Conservation (phyloP, 306 rosid species). For the Notholithocarpus densiflorus region DNA sequence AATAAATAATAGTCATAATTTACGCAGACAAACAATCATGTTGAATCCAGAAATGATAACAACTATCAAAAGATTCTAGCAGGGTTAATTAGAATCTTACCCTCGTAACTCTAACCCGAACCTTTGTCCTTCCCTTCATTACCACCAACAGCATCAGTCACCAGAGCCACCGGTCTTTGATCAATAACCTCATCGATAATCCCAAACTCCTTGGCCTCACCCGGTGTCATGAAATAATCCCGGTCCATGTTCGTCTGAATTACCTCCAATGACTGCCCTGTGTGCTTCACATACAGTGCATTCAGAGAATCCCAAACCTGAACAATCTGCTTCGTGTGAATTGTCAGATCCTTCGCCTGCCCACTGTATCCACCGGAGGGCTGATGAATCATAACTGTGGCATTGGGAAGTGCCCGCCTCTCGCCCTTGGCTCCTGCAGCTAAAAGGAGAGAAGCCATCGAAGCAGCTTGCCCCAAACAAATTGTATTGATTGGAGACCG, state of each 20-base stretch:
- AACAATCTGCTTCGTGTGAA: conserved; percentile 90
- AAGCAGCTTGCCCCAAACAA: conserved; percentile 96
- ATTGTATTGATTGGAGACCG: conserved; percentile 80
- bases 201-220: conserved; percentile 90
- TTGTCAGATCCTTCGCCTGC: conserved; percentile 88
- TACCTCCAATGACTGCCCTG: conserved; percentile 57
- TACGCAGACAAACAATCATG: background rate
- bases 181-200: conserved; percentile 93
- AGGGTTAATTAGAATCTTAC: conserved; percentile 18
- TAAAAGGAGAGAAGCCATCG: conserved; percentile 93
- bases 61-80: background rate
- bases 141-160: conserved; percentile 68
- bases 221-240: conserved; percentile 79
- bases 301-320: conserved; percentile 79
- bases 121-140: conserved; percentile 61
- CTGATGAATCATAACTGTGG: conserved; percentile 91
- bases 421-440: conserved; percentile 92
- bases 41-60: background rate
- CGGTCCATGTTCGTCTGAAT: conserved; percentile 82
- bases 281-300: conserved; percentile 70
- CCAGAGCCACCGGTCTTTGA: conserved; percentile 80
- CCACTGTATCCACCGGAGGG: conserved; percentile 95
- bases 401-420: conserved; percentile 89
- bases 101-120: conserved; percentile 41
- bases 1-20: background rate